phyloP scores from a whole-genome alignment of 2,329 filamentous ascomycete species.

The Volutella citrinella region DNA sequence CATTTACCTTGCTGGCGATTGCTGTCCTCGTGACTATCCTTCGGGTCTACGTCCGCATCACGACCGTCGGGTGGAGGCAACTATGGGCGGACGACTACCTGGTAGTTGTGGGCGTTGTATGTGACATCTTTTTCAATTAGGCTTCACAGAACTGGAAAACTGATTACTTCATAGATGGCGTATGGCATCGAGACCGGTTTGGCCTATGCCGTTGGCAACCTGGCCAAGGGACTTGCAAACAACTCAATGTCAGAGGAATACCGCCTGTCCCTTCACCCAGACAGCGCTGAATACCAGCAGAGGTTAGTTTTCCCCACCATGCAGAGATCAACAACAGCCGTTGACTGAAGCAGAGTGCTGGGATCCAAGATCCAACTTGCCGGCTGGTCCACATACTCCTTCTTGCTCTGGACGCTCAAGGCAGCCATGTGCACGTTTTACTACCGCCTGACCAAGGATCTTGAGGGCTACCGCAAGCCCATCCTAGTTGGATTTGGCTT shows the following conservation, averaged over 20 bases:
- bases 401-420: conserved; percentile 55
- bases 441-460: conserved; percentile 46
- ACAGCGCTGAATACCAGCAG: conserved; percentile 42
- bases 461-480: conserved; percentile 39
- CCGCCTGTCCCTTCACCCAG: conserved; percentile 40
- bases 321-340: too few species aligned
- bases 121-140: not conserved
- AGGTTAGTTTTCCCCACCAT: conserved; percentile 32
- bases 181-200: conserved; percentile 50
- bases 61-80: conserved; percentile 44
- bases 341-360: conserved; percentile 44
- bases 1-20: conserved; percentile 45
- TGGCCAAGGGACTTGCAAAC: conserved; percentile 51
- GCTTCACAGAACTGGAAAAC: not conserved
- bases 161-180: conserved; percentile 36
- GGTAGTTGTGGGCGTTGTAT: conserved; percentile 51
- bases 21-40: conserved; percentile 48
- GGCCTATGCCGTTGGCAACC: conserved; percentile 48
- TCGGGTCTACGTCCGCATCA: conserved; percentile 48
- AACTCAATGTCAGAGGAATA: conserved; percentile 53
- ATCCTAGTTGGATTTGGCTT: conserved; percentile 50
- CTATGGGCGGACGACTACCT: conserved; percentile 59
- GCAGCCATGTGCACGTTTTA: conserved; percentile 56
- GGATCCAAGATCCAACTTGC: conserved; percentile 57
- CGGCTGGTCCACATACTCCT: conserved; percentile 53